phyloP scores from a whole-genome alignment of 768 basidiomycete species.

The Chalciporus piperatus region DNA sequence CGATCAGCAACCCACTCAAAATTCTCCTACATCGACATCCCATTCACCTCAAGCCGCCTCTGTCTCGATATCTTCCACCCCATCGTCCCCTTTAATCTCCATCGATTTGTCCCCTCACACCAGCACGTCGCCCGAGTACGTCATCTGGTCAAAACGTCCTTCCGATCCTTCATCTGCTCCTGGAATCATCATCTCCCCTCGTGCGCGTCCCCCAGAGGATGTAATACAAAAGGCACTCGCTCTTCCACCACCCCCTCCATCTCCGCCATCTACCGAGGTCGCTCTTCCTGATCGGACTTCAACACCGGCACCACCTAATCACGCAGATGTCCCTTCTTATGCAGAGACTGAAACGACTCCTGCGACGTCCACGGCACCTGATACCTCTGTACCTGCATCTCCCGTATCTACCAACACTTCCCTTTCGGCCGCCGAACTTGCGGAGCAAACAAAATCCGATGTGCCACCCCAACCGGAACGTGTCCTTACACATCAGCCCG shows the following conservation, averaged over 20 bases:
- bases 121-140: constrained; percentile 38
- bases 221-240: constrained; percentile 56
- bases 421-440: constrained; percentile 38
- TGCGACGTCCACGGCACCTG: constrained; percentile 48
- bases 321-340: constrained; percentile 42
- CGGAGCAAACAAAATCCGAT: constrained; percentile 6
- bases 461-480: constrained; percentile 15
- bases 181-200: constrained; percentile 67
- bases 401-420: constrained; percentile 63
- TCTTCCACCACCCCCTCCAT: constrained; percentile 48
- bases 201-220: constrained; percentile 58
- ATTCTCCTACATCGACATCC: constrained; percentile 22
- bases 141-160: constrained; percentile 74
- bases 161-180: constrained; percentile 61
- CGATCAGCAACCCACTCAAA: neutral
- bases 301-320: constrained; percentile 13
- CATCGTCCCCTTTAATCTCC: constrained; percentile 5
- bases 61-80: neutral
- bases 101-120: neutral
- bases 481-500: constrained; percentile 9
- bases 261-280: constrained; percentile 29
- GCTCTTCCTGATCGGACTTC: constrained; percentile 2
- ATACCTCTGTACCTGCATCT: constrained; percentile 48
- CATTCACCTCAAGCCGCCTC: constrained; percentile 5
- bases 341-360: constrained; percentile 49